Conservation (phyloP, 768 basidiomycete species). For the Lentinus brumalis region DNA sequence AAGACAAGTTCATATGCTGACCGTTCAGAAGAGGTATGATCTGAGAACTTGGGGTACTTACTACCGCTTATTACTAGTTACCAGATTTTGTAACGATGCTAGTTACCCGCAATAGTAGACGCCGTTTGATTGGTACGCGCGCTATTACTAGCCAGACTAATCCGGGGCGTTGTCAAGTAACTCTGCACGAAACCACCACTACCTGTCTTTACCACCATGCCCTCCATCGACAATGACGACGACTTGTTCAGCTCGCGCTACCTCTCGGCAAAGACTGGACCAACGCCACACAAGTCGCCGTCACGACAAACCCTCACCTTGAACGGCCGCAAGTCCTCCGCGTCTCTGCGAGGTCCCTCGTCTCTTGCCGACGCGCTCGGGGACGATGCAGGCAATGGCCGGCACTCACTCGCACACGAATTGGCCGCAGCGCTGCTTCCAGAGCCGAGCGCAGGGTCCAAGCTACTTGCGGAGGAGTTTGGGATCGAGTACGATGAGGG, state of each 20-base stretch:
- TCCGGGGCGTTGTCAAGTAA: slow-evolving; percentile 20
- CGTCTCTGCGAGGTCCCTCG: slow-evolving; percentile 48
- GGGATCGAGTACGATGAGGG: slow-evolving; percentile 90
- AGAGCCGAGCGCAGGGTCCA: slow-evolving; percentile 77
- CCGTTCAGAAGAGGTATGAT: no score
- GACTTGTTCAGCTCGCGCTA: slow-evolving; percentile 32
- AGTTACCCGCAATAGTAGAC: not conserved
- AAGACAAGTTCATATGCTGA: no score
- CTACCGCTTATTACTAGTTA: not conserved
- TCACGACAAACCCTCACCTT: slow-evolving; percentile 32
- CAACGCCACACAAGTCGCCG: slow-evolving; percentile 31
- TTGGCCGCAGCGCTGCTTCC: slow-evolving; percentile 87
- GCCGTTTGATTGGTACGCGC: not conserved
- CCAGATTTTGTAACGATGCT: not conserved
- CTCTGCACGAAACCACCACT: slow-evolving; percentile 20
- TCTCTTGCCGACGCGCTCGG: slow-evolving; percentile 39
- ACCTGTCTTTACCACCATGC: slow-evolving; percentile 5
- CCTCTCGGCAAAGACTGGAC: slow-evolving; percentile 27
- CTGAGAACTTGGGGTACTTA: no score
- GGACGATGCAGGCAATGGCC: slow-evolving; percentile 46
- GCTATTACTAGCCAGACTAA: not conserved
- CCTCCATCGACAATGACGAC: slow-evolving; percentile 20
- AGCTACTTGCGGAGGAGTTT: slow-evolving; percentile 82
- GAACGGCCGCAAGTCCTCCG: slow-evolving; percentile 47
- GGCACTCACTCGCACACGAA: slow-evolving; percentile 83